Evolutionary conservation across 2,329 filamentous ascomycete genomes (phyloP), one percentile per base, ranked within the genome.

Genomic region (Iodosphaeria phyllophila): DNA sequence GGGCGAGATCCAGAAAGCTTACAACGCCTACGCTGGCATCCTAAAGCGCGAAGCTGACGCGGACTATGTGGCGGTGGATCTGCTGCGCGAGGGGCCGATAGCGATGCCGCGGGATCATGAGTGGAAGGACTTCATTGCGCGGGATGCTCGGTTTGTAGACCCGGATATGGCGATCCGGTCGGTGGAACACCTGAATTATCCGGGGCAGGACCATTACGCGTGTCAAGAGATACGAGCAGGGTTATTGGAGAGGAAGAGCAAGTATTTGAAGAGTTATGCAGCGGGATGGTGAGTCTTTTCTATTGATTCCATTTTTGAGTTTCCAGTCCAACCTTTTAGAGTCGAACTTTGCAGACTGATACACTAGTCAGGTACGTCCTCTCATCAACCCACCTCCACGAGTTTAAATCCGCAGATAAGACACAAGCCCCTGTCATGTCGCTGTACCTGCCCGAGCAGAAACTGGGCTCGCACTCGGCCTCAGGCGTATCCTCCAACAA

Each of bases 401-500:
- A 98, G 52, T 98, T 95, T 65, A 93, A 92, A 48, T 92, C 83
- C n/a, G 82, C 83, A 36, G 86, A 95, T 52, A 84, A 86, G 47
- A 76, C 68, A 30, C 80, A 89, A 50, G 74, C 78, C 19, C 89
- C 89, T 1, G 70, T 95, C 44, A 93, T 98, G 86, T 95, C 89
- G 20, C 61, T 98, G 28, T 92, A 89, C 45, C 66, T 98, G 15
- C 78, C 78, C 5, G 89, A 95, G 38, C 89, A 95, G 51, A 93
- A 92, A 47, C 64, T 98, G 29, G 89, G 89, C 18, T 91, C 84
- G 18, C 83, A 91, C 45, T 93, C 86, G 7, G 66, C 71, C 31
- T 69, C 72, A 30, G 74, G 70, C 24, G 84, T 80, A 8, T 79
- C 76, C 8, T 93, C 83, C 20, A 86, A 92, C 56, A 98, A 98